Conservation (phyloP, 768 basidiomycete genomes). For the Pleurotus giganteus region DNA sequence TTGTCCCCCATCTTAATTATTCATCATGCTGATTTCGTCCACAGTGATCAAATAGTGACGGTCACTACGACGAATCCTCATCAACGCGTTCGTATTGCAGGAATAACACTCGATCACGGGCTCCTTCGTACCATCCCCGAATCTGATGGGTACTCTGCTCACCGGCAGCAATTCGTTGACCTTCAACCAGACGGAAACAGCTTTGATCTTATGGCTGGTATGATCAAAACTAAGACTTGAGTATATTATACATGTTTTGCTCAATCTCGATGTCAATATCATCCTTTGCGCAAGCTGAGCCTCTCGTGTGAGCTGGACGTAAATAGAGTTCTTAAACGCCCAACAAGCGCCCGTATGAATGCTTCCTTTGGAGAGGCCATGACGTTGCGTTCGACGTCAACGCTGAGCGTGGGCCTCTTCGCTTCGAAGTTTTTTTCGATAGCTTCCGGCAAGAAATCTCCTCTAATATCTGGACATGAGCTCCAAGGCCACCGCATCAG, state of each 20-base stretch:
- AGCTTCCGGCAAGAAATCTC: too few species aligned
- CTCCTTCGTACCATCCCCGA: constrained; percentile 79
- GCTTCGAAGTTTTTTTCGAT: too few species aligned
- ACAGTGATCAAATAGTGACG: constrained; percentile 82
- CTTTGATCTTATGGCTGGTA: constrained; percentile 89
- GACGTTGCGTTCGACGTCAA: too few species aligned
- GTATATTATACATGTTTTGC: too few species aligned
- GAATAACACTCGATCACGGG: constrained; percentile 87
- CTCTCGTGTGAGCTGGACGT: too few species aligned
- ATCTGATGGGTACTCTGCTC: constrained; percentile 27
- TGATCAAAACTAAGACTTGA: constrained; percentile 63
- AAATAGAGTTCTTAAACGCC: too few species aligned
- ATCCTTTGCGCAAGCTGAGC: too few species aligned
- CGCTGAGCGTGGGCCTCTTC: too few species aligned
- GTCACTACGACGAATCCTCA: constrained; percentile 76
- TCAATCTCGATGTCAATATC: background rate
- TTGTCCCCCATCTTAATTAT: background rate
- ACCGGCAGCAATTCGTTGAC: constrained; percentile 62
- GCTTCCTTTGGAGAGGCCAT: too few species aligned
- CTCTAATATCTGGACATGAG: too few species aligned
- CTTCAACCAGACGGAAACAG: constrained; percentile 97
- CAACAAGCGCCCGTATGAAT: background rate
- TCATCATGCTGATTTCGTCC: background rate
- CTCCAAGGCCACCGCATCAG: background rate
- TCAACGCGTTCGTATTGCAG: constrained; percentile 68